These are phyloP conservation scores for Microcyclospora tardicrescens DNA, from an alignment of 2,329 filamentous ascomycete species.

Conservation along the genomic window DNA sequence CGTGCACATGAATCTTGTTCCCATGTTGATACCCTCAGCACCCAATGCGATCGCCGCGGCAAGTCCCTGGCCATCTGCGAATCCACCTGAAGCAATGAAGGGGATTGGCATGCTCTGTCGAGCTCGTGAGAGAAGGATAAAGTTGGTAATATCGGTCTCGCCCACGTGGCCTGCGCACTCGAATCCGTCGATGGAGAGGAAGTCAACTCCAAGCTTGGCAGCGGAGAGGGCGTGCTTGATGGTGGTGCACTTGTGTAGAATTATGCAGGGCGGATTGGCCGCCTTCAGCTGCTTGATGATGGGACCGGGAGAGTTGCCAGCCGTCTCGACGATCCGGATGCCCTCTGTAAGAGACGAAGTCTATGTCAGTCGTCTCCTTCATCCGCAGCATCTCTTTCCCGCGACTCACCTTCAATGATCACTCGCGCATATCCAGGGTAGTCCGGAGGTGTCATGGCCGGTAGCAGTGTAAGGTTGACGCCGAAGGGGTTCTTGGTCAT, in stretches of 20 bases:
- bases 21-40: constrained; percentile 95
- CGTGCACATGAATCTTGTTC: constrained; percentile 94
- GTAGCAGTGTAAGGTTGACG: constrained; percentile 90
- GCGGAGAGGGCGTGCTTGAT: constrained; percentile 87
- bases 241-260: constrained; percentile 96
- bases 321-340: constrained; percentile 81
- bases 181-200: constrained; percentile 92
- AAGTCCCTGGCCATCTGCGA: constrained; percentile 85
- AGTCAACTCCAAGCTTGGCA: constrained; percentile 89
- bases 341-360: constrained; percentile 43
- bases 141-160: constrained; percentile 78
- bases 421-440: constrained; percentile 86
- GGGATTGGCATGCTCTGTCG: constrained; percentile 73
- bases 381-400: no score
- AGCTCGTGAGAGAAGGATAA: constrained; percentile 73
- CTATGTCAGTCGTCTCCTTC: no score
- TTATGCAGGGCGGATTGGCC: constrained; percentile 49
- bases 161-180: constrained; percentile 90
- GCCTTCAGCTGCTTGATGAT: constrained; percentile 82
- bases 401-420: constrained; percentile 52
- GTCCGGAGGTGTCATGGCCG: constrained; percentile 77
- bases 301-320: constrained; percentile 78
- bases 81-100: constrained; percentile 92
- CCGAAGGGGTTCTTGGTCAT: constrained; percentile 74
- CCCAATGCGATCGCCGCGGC: constrained; percentile 83